phyloP scores from a whole-genome alignment of 2,329 filamentous ascomycete species.

The Fusarium tupiense region DNA sequence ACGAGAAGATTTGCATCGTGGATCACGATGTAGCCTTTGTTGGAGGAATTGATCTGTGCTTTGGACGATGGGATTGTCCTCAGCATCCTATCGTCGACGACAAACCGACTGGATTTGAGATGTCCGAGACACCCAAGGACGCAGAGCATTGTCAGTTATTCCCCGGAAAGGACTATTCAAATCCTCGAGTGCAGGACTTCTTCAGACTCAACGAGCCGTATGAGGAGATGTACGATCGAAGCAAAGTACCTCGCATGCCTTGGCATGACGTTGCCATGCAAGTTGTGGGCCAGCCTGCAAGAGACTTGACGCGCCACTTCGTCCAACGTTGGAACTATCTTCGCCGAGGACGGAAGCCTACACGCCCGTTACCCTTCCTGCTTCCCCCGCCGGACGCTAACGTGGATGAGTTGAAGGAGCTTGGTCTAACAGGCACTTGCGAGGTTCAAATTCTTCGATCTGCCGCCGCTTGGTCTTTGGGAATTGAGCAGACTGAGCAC shows the following conservation, averaged over 20 bases:
- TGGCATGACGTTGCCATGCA: slow-evolving; percentile 99
- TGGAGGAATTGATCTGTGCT: slow-evolving; percentile 95
- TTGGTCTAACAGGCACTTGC: slow-evolving; percentile 92
- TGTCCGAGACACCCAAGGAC: slow-evolving; percentile 78
- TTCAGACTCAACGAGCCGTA: slow-evolving; percentile 93
- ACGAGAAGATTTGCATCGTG: slow-evolving; percentile 97
- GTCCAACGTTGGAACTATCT: slow-evolving; percentile 99
- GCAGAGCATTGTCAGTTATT: slow-evolving; percentile 95
- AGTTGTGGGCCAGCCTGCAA: slow-evolving; percentile 92
- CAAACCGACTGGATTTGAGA: slow-evolving; percentile 93
- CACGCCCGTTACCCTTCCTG: slow-evolving; percentile 90
- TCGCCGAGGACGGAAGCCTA: slow-evolving; percentile 89
- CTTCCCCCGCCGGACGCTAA: slow-evolving; percentile 94
- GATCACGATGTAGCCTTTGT: slow-evolving; percentile 97
- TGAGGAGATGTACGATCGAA: slow-evolving; percentile 98
- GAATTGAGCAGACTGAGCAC: slow-evolving; percentile 86
- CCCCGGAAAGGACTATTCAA: slow-evolving; percentile 98
- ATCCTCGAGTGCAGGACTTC: slow-evolving; percentile 94
- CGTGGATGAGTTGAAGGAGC: slow-evolving; percentile 81
- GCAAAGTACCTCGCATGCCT: slow-evolving; percentile 90
- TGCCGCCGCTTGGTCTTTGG: slow-evolving; percentile 89
- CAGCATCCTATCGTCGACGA: slow-evolving; percentile 92
- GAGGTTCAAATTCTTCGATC: slow-evolving; percentile 96
- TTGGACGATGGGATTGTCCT: slow-evolving; percentile 96
- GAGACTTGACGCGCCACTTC: slow-evolving; percentile 94